Conservation (phyloP, 306 rosid genomes). For the Fragaria nilgerrensis region DNA sequence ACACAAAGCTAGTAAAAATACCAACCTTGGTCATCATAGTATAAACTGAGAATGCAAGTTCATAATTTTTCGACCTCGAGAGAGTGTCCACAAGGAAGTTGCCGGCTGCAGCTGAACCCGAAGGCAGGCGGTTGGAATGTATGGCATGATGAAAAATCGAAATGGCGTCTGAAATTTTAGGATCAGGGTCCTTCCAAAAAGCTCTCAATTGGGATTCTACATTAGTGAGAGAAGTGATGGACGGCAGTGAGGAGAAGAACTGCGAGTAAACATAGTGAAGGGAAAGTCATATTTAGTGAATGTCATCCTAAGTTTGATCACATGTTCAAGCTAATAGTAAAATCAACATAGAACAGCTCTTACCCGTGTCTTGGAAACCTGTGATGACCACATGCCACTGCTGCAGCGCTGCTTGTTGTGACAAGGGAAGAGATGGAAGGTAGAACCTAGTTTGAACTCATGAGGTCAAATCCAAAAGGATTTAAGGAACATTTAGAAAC, state of each 20-base stretch:
- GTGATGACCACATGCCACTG: neutral
- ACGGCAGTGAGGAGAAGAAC: slow-evolving; percentile 39
- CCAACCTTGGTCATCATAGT: slow-evolving; percentile 40
- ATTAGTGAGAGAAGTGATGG: slow-evolving; percentile 21
- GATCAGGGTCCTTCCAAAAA: slow-evolving; percentile 38
- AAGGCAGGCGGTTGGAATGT: slow-evolving; percentile 41
- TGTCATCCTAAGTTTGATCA: neutral
- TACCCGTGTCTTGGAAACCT: neutral
- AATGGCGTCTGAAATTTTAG: slow-evolving; percentile 49
- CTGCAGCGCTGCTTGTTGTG: neutral
- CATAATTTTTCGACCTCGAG: slow-evolving; percentile 41
- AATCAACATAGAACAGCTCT: neutral
- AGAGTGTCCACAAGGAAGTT: slow-evolving; percentile 54
- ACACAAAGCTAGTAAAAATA: slow-evolving; percentile 42
- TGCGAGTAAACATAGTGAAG: slow-evolving; percentile 6
- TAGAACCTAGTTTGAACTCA: no score
- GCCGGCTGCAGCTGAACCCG: slow-evolving; percentile 36
- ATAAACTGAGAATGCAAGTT: slow-evolving; percentile 47
- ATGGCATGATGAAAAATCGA: slow-evolving; percentile 48
- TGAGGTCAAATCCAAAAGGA: no score
- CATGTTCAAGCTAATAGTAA: neutral
- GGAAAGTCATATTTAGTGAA: slow-evolving; percentile 1
- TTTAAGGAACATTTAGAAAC: no score
- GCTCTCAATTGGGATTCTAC: slow-evolving; percentile 44
- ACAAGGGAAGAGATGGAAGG: no score